phyloP scores from a whole-genome alignment of 176 grass and related monocot species.

The Lolium multiflorum region DNA sequence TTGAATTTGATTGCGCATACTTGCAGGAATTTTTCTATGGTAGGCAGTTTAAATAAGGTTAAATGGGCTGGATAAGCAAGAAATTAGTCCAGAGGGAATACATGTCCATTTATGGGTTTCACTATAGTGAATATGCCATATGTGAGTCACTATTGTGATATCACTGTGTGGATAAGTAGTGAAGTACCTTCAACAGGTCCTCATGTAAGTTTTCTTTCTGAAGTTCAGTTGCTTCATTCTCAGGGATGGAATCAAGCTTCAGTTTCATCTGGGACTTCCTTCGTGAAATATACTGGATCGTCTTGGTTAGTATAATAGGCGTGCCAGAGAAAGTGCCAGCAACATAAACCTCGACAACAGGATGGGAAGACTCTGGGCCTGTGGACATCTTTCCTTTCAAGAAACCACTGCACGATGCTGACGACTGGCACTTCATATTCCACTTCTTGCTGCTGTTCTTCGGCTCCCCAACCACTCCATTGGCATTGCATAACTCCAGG shows the following conservation, averaged over 20 bases:
- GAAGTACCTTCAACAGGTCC: slow-evolving; percentile 64
- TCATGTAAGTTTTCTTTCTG: slow-evolving; percentile 57
- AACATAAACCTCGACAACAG: slow-evolving; percentile 81
- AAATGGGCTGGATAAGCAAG: neutral
- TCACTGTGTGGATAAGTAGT: neutral
- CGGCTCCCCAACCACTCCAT: slow-evolving; percentile 56
- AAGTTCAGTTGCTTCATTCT: slow-evolving; percentile 74
- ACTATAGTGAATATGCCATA: neutral
- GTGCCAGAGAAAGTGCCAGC: slow-evolving; percentile 81
- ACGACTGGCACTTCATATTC: slow-evolving; percentile 77
- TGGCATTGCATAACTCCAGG: slow-evolving; percentile 63
- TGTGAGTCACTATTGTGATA: neutral
- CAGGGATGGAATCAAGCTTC: slow-evolving; percentile 76
- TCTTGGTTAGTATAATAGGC: slow-evolving; percentile 91
- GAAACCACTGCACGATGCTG: slow-evolving; percentile 56
- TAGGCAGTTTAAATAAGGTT: neutral
- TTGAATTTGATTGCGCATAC: neutral
- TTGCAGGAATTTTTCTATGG: slow-evolving; percentile 10
- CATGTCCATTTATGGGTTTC: neutral
- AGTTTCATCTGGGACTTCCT: slow-evolving; percentile 78
- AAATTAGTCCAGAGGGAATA: neutral
- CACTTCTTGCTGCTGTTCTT: slow-evolving; percentile 74
- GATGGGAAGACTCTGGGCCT: slow-evolving; percentile 52
- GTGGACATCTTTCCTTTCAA: slow-evolving; percentile 61
- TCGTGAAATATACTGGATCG: slow-evolving; percentile 67